Conservation (phyloP, 257 asterid species). For the Catharanthus roseus region DNA sequence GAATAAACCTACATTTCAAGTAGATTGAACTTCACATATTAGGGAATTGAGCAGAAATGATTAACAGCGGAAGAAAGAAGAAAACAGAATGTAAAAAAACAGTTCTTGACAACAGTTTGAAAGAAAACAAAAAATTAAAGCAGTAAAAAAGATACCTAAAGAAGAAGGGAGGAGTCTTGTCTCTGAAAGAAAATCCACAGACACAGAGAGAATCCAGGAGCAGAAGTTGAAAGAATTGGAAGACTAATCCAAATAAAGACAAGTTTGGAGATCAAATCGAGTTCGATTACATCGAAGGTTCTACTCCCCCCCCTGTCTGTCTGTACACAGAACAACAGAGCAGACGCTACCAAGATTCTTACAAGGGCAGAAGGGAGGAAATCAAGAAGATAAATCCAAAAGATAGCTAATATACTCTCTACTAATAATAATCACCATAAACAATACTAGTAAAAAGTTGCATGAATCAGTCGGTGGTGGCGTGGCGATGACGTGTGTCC, state of each 20-base stretch:
- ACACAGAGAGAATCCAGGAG: neutral
- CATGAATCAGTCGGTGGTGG: too few species aligned
- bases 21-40: neutral
- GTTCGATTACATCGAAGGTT: neutral
- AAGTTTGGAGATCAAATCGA: too few species aligned
- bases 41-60: neutral
- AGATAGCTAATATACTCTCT: too few species aligned
- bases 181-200: neutral
- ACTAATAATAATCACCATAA: too few species aligned
- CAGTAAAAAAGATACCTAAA: neutral
- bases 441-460: too few species aligned
- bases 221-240: neutral
- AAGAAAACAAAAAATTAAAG: too few species aligned
- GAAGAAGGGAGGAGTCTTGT: neutral
- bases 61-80: neutral
- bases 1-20: neutral
- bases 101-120: neutral
- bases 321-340: too few species aligned
- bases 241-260: neutral
- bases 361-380: too few species aligned
- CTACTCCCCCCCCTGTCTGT: neutral
- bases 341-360: too few species aligned
- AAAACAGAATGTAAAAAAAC: neutral
- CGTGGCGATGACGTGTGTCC: too few species aligned
- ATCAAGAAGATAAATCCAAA: too few species aligned